Conservation (phyloP, 2,329 filamentous ascomycete genomes). For the Fusarium hainanense region DNA sequence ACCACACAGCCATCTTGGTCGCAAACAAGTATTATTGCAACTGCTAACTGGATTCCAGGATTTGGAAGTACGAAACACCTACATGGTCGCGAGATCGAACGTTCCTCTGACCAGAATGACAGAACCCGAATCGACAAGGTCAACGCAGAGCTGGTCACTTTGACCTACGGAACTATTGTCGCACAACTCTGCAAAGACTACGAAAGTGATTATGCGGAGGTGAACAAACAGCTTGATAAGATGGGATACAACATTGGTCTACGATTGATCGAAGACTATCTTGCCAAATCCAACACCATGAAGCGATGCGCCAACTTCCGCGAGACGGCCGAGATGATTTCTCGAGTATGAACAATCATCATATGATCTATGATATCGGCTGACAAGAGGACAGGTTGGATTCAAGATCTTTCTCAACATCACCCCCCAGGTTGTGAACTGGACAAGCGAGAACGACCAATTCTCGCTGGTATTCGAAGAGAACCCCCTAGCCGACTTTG, state of each 20-base stretch:
- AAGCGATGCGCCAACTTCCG: slow-evolving; percentile 91
- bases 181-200: slow-evolving; percentile 97
- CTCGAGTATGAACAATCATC: slow-evolving; percentile 71
- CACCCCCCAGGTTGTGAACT: slow-evolving; percentile 91
- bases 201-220: slow-evolving; percentile 91
- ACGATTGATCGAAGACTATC: slow-evolving; percentile 95
- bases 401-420: slow-evolving; percentile 99
- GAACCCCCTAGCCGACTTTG: slow-evolving; percentile 96
- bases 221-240: slow-evolving; percentile 97
- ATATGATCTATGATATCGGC: slow-evolving; percentile 28
- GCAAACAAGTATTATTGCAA: slow-evolving; percentile 4
- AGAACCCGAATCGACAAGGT: slow-evolving; percentile 97
- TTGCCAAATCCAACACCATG: slow-evolving; percentile 92
- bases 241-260: slow-evolving; percentile 99
- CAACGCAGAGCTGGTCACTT: slow-evolving; percentile 95
- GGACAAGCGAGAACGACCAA: slow-evolving; percentile 95
- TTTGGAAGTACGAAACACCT: slow-evolving; percentile 83
- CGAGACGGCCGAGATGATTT: slow-evolving; percentile 96
- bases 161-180: slow-evolving; percentile 98
- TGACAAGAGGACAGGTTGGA: slow-evolving; percentile 73
- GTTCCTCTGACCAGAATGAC: slow-evolving; percentile 33
- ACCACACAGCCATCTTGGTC: neutral
- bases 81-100: neutral
- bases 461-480: slow-evolving; percentile 98
- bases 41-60: slow-evolving; percentile 65